A percentile compares a stretch with the other conserved stretches of the same genome.
Conservation (phyloP, 192 early-diverging fungal species). For the Chytriomyces sp. region DNA sequence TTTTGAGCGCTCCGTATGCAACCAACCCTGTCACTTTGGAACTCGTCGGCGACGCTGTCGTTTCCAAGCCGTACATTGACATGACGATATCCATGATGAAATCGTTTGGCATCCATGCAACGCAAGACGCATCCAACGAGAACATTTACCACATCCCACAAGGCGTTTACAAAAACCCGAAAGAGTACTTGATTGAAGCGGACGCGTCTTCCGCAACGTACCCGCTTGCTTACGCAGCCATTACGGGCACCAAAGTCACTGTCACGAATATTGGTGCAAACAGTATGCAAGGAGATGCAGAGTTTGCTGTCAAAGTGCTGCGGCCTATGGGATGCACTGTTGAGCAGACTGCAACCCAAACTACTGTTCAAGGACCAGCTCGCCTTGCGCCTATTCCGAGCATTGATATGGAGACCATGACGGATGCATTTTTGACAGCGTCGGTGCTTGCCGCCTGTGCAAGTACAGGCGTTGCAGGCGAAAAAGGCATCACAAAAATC, state of each 20-base stretch:
- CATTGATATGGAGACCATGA: conserved; percentile 99
- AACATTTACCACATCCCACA: conserved; percentile 87
- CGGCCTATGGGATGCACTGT: conserved; percentile 92
- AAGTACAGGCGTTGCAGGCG: conserved; percentile 35
- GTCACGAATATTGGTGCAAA: conserved; percentile 92
- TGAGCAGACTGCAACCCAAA: conserved; percentile 84
- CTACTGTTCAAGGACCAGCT: conserved; percentile 87
- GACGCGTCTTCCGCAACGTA: conserved; percentile 98
- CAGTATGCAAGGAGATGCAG: conserved; percentile 70
- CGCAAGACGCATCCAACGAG: conserved; percentile 16
- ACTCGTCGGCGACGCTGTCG: conserved; percentile 89
- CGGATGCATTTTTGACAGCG: conserved; percentile 97
- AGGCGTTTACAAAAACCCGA: conserved; percentile 80
- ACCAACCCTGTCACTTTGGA: conserved; percentile 75
- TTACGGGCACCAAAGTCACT: conserved; percentile 85
- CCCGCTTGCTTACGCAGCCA: conserved; percentile 94
- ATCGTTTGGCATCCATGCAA: conserved; percentile 84
- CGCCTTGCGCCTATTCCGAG: conserved; percentile 70
- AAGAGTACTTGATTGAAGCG: conserved; percentile 88
- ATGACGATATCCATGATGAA: conserved; percentile 99
- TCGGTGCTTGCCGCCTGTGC: conserved; percentile 91
- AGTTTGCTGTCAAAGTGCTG: conserved; percentile 90
- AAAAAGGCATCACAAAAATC: conserved; percentile 76
- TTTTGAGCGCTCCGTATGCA: conserved; percentile 95
- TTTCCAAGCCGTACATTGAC: conserved; percentile 98